Base-by-base conservation (phyloP, 148 eudicot genomes). In the Rhododendron ovatum region DNA sequence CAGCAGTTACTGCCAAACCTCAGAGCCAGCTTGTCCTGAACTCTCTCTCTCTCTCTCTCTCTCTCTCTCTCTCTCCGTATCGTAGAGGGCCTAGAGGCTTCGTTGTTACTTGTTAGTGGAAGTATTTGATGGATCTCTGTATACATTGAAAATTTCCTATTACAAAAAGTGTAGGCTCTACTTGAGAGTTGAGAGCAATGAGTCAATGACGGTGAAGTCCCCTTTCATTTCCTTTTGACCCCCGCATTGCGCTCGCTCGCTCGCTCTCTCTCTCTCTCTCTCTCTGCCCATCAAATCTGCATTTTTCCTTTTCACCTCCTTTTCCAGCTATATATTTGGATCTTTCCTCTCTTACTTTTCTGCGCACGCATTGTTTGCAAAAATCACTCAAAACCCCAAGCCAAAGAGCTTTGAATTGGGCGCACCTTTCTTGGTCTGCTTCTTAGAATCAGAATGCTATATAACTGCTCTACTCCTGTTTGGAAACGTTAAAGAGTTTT, bases 301-400 rank as follows among this genome's bases (percentile, higher is more conserved):
- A n/a, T 47, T 28, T 41, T 24, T 11, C 7, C 26, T 45, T 78
- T 41, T 71, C 50, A n/a, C 53, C 87, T 82, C 86, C 79, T 50
- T 83, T 28, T 65, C 13, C 35, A 33, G 77, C 59, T 90, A 91
- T 90, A 91, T 83, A 90, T 90, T 92, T 88, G 90, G 88, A 88
- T 86, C 80, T 84, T 88, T 85, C 90, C 87, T 88, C 83, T 84
- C 87, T 78, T 55, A 73, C 50, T 91, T 86, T 85, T 71, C 63
- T 80, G 83, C 84, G 75, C 85, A 55, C 88, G 84, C 87, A 88
- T 78, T 85, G 71, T 57, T 73, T 51, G 86, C 85, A 12, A 26
- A 85, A 33, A 41, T 47, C 65, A 79, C 59, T 76, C 39, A 82
- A 35, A 82, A 48, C 24, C 84, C 30, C 78, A 87, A 26, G 53